phyloP scores from a whole-genome alignment of 495 filamentous ascomycete genomes.

The Xylaria palmicola region DNA sequence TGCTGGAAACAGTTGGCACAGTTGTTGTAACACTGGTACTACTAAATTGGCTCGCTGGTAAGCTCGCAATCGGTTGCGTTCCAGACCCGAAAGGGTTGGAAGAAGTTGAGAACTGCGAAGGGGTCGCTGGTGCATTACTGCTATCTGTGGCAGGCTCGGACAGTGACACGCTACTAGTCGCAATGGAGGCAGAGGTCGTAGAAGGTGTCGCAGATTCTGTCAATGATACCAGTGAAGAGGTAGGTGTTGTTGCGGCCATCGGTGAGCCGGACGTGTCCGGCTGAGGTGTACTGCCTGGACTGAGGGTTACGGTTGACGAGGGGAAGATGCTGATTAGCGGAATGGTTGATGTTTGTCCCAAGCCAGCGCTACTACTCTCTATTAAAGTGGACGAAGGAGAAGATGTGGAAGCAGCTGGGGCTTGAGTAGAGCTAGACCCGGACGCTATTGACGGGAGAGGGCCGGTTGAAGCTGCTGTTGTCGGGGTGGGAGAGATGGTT shows the following conservation, averaged over 20 bases:
- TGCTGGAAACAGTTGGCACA: not conserved
- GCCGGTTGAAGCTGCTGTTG: slow-evolving; percentile 6
- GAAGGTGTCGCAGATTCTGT: slow-evolving; percentile 4
- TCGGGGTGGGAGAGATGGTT: slow-evolving; percentile 4
- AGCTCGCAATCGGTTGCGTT: not conserved
- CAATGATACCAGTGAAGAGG: not conserved
- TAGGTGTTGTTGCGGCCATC: not conserved
- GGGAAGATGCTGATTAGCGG: slow-evolving; percentile 27
- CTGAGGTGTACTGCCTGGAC: slow-evolving; percentile 3
- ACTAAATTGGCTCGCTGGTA: not conserved
- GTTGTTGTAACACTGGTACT: not conserved
- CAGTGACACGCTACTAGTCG: not conserved
- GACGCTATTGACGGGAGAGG: not conserved
- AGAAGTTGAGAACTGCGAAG: slow-evolving; percentile 1
- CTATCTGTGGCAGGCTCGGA: not conserved
- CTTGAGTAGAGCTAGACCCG: not conserved
- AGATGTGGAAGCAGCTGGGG: slow-evolving; percentile 17
- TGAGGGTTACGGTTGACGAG: slow-evolving; percentile 24
- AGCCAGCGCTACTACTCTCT: slow-evolving; percentile 17
- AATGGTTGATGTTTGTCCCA: slow-evolving; percentile 14
- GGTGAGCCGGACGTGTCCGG: not conserved
- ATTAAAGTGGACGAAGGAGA: slow-evolving; percentile 23
- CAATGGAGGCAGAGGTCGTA: not conserved
- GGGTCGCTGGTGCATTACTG: not conserved
- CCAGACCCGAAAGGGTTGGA: not conserved